phyloP scores from a whole-genome alignment of 139 green algal species.

The Chlorella vulgaris region DNA sequence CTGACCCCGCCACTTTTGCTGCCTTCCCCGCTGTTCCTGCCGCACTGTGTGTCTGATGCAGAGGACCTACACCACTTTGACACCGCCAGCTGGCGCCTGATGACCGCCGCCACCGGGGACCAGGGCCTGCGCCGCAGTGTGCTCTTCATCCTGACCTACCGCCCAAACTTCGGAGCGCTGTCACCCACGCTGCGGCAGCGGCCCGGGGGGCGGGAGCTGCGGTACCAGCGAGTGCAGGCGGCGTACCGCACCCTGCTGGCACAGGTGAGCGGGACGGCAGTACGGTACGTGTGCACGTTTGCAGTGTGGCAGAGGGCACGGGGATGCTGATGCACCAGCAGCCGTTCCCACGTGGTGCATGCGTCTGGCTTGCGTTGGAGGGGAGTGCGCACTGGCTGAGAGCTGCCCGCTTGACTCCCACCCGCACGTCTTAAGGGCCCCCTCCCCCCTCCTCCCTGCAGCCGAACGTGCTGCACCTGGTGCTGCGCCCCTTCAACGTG shows the following conservation, averaged over 20 bases:
- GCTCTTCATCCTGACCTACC: constrained; percentile 62
- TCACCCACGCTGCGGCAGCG: constrained; percentile 34
- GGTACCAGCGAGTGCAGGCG: constrained; percentile 54
- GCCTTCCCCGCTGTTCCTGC: not conserved
- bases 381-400: too few species aligned
- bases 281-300: not conserved
- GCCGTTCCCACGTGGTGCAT: too few species aligned
- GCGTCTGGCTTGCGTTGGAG: too few species aligned
- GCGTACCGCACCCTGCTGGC: constrained; percentile 56
- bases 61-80: constrained; percentile 82
- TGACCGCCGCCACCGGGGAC: constrained; percentile 37
- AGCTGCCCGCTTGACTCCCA: too few species aligned
- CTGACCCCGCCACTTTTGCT: too few species aligned
- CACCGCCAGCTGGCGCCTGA: constrained; percentile 65
- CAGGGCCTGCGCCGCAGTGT: constrained; percentile 45
- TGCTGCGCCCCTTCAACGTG: constrained; percentile 46
- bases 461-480: constrained; percentile 50
- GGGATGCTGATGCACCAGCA: too few species aligned
- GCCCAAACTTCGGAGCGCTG: constrained; percentile 4
- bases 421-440: too few species aligned
- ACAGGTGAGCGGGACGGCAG: not conserved
- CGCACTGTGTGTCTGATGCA: too few species aligned
- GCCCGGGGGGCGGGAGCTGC: constrained; percentile 47
- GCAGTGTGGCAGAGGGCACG: too few species aligned
- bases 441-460: too few species aligned